phyloP scores from a whole-genome alignment of 1,139 yeast genomes.

The Yarrowia galli region DNA sequence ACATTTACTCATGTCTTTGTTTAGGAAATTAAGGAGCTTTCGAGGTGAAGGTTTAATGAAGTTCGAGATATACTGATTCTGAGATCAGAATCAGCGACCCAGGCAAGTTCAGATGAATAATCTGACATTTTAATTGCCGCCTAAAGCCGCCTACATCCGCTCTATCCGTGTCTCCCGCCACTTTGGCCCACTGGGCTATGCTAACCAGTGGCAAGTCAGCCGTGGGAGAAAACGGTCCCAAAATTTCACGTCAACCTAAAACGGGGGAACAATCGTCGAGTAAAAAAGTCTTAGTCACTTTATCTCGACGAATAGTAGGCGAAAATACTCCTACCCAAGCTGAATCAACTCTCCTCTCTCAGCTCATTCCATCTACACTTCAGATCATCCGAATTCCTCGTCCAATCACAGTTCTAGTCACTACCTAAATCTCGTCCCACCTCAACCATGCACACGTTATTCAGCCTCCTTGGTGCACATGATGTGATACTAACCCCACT shows the following conservation, averaged over 20 bases:
- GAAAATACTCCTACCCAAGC: background rate
- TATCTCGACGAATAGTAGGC: background rate
- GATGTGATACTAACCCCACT: background rate
- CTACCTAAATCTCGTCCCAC: background rate
- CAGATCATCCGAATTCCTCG: background rate
- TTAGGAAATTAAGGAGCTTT: no score
- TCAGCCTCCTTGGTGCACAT: constrained; percentile 22
- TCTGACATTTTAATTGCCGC: no score
- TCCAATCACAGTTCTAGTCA: no score
- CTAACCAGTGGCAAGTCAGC: constrained; percentile 5
- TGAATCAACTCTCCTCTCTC: background rate
- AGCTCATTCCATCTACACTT: background rate
- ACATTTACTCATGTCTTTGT: no score
- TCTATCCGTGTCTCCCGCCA: no score
- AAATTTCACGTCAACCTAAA: constrained; percentile 27
- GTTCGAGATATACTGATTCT: no score
- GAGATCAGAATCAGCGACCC: no score
- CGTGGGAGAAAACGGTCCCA: background rate
- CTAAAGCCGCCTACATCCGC: background rate
- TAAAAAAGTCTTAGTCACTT: background rate
- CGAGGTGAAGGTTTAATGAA: no score
- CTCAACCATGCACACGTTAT: background rate
- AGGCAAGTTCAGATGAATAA: no score
- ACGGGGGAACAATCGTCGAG: no score
- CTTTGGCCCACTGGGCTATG: constrained; percentile 1